A percentile compares a stretch with the other conserved stretches of the same genome.
Evolutionary conservation across 495 filamentous ascomycete species (phyloP).

Genomic region (Arthonia radiata): DNA sequence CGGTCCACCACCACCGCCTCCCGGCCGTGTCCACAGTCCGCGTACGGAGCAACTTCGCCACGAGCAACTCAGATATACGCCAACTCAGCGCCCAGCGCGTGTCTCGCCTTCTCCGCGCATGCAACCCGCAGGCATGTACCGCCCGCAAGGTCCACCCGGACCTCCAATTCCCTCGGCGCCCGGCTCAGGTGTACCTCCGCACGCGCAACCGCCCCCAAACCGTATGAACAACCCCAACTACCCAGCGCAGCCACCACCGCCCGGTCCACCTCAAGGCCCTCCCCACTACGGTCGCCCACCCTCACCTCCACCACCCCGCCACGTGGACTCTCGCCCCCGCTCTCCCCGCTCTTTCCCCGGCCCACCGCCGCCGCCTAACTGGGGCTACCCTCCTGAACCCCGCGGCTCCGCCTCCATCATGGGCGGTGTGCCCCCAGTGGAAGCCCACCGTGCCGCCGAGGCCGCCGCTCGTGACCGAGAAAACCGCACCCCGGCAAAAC

Average conservation of each 20-base stretch:
- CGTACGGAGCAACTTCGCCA: slow-evolving; percentile 42
- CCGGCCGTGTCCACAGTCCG: slow-evolving; percentile 29
- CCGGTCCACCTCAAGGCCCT: background rate
- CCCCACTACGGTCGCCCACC: slow-evolving; percentile 3
- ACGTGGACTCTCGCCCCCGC: slow-evolving; percentile 15
- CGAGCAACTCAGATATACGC: slow-evolving; percentile 49
- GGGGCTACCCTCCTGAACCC: slow-evolving; percentile 55
- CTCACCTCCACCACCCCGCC: slow-evolving; percentile 1
- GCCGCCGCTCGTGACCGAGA: slow-evolving; percentile 64
- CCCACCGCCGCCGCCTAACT: slow-evolving; percentile 52
- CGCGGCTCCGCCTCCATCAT: slow-evolving; percentile 47
- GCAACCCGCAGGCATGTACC: slow-evolving; percentile 20
- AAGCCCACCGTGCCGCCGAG: slow-evolving; percentile 50
- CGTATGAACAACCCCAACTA: slow-evolving; percentile 52
- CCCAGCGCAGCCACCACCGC: slow-evolving; percentile 16
- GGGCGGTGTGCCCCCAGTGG: slow-evolving; percentile 45
- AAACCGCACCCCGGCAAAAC: slow-evolving; percentile 63
- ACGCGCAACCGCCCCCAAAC: slow-evolving; percentile 14
- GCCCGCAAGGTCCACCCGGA: slow-evolving; percentile 32
- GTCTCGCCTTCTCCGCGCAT: too few species aligned
- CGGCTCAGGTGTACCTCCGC: slow-evolving; percentile 11
- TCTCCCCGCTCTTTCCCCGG: slow-evolving; percentile 29
- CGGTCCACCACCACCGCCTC: slow-evolving; percentile 28
- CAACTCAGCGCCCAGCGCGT: slow-evolving; percentile 29
- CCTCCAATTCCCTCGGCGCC: slow-evolving; percentile 25